Base-by-base conservation (phyloP, 2,329 filamentous ascomycete species). In the Alternaria postmessia region DNA sequence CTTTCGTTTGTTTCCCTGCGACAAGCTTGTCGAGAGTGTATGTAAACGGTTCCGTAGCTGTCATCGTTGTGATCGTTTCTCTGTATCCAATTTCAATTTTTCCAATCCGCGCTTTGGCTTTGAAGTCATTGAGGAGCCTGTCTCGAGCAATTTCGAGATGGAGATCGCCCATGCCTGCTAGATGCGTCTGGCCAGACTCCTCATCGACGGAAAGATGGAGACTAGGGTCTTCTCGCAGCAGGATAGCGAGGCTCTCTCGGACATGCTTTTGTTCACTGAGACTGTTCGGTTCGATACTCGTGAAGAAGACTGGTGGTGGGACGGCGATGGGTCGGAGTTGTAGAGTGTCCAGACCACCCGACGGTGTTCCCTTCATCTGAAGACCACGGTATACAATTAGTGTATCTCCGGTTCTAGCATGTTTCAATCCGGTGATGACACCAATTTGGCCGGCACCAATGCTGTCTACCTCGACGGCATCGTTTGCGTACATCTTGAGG, bases 41-140 rank as follows among this genome's bases (percentile, higher is more conserved):
- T 24, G 85, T 87, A 38, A 89, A 84, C 0, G 86, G 80, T 0
- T 76, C 75, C 0, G 89, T 89, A 0, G 84, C 71, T 24, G 41
- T 36, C 3, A 32, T 36, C 3, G 82, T 81, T 0, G 88, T 87
- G 9, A 95, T 82, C 48, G 89, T 90, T 80, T 99, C 95, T 55
- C 96, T 90, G 79, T 98, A 99, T 67, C 96, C 93, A 61, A 99
- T 97, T 70, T 97, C 92, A 63, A 99, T 96, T 54, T 89, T 89
- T 12, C 94, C 94, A 83, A 97, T 97, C 18, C 81, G 89, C 63
- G 84, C 93, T 85, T 88, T 97, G 78, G 83, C 93, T 76, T 95
- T 96, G 80, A 97, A 90, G 73, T 96, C 93, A 53, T 92, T 91
- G 66, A 95, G 88, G 9, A 99, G 87, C 43, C 94, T 88, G 77